Evolutionary conservation across 495 filamentous ascomycete genomes (phyloP), one percentile per base, ranked within the genome.

Genomic region (Lepidopterella palustris): DNA sequence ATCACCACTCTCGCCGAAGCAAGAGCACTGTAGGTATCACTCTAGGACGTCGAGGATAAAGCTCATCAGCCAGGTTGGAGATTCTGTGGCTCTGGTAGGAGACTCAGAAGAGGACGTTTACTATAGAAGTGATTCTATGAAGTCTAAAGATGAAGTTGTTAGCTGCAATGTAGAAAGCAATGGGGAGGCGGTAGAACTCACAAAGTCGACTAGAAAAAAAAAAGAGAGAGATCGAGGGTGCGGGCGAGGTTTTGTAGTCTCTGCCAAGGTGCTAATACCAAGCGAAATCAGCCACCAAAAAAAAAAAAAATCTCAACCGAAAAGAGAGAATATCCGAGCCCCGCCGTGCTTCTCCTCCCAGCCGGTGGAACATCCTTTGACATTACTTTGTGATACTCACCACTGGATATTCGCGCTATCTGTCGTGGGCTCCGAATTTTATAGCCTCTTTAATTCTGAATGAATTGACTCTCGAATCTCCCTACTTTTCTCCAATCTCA

Each of bases 41-140:
- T 85, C 84, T 84, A 78, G 82, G 81, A 82, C 79, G 78, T 76
- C 78, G 82, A 81, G 82, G 81, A 81, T 80, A 79, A 79, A 71
- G 70, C 77, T 87, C 84, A 87, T 87, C 84, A 81, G 79, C 83
- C 84, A 84, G 84, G 84, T 79, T 85, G 79, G 78, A 81, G 80
- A 82, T 80, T 84, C 80, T 86, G 84, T 84, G 79, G 84, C 84
- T 86, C 76, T 77, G 68, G 65, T 76, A 66, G 71, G 70, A 69
- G 74, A 65, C 73, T 77, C 75, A 77, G 75, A 74, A 73, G 68
- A 69, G 66, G 76, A 76, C 70, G 72, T 74, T 73, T 74, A 76
- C 76, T 79, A 77, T 75, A 79, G 73, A 77, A 78, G 60, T 70
- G 76, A 78, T 78, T 78, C 74, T 77, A 74, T 76, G 68, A 63